Base-by-base conservation (phyloP, 208 protist species). In the Blastocrithidia nonstop region DNA sequence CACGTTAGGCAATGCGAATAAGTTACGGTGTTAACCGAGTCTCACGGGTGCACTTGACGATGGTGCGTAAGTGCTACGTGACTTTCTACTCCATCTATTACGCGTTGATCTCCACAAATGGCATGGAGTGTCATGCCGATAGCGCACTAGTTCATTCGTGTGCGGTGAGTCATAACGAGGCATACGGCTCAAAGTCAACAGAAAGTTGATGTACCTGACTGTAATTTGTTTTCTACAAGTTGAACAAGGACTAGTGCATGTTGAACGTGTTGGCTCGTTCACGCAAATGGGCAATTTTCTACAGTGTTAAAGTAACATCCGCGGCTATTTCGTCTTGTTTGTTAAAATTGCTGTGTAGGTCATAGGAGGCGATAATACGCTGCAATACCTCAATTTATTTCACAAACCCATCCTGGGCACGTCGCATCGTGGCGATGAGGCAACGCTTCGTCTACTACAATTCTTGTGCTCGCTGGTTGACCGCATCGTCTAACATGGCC, bases 181-280 rank as follows among this genome's bases (percentile, higher is more conserved):
- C 71, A 72, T 90, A 98, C n/a, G 94, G 93, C 61, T 98, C 93
- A 69, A 98, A 98, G 50, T 97, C 86, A 9, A 81, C 78, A 11
- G 74, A 38, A 19, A 96, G 75, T 51, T 81, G 65, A 19, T 81
- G 66, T 50, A 97, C 76, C 24, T 75, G 59, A 9, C 45, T 39
- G 66, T 98, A 98, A 45, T 97, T 85, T 0, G 93, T 97, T 54
- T 88, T 71, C 21, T 95, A 75, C 27, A 91, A 61, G 42, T 84
- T 87, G 55, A 98, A 96, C 23, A 98, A 77, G n/a, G 35, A 51
- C 54, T 98, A 94, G 50, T 96, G 75, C 15, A 69, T 79, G 68
- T 98, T 96, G 65, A 96, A 96, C 11, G 74, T 80, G 57, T 80
- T 83, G 1, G 84, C 82, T 50, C 93, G 80, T 15, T 79, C 74